A percentile compares a stretch with the other conserved stretches of the same genome.
phyloP scores from a whole-genome alignment of 2,329 filamentous ascomycete species.

The Trichoderma afroharzianum region DNA sequence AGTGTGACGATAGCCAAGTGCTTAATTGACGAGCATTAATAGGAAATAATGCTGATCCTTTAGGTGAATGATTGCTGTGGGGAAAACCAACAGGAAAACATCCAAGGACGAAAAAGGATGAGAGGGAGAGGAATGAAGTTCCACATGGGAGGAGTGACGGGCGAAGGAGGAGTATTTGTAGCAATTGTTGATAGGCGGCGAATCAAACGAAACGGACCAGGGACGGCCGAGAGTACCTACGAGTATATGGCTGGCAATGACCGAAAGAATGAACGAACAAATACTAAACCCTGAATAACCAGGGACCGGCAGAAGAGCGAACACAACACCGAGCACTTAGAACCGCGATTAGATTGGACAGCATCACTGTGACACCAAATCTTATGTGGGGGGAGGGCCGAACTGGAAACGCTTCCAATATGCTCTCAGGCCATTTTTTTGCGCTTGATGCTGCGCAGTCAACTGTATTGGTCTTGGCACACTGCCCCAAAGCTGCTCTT shows the following conservation, averaged over 20 bases:
- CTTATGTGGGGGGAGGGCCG: conserved; percentile 17
- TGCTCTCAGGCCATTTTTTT: conserved; percentile 5
- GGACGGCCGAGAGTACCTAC: not conserved
- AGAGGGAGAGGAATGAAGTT: not conserved
- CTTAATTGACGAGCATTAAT: not conserved
- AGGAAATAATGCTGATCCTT: not conserved
- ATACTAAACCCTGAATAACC: not conserved
- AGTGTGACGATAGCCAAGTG: not conserved
- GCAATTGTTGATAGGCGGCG: not conserved
- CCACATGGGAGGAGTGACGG: not conserved
- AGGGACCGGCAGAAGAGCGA: not conserved
- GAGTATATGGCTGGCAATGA: not conserved
- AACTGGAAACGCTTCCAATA: conserved; percentile 1
- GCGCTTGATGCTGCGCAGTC: not conserved
- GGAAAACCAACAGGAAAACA: not conserved
- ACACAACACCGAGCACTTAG: not conserved
- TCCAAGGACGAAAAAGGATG: not conserved
- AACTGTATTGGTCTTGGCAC: conserved; percentile 1
- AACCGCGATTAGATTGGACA: conserved; percentile 13
- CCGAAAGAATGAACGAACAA: not conserved
- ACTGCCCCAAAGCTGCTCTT: conserved; percentile 9
- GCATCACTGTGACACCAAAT: conserved; percentile 1
- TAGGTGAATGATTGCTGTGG: not conserved
- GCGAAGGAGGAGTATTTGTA: conserved; percentile 12
- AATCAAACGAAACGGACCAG: not conserved